Evolutionary conservation across 306 rosid species (phyloP).

Genomic region (Luffa aegyptiaca): DNA sequence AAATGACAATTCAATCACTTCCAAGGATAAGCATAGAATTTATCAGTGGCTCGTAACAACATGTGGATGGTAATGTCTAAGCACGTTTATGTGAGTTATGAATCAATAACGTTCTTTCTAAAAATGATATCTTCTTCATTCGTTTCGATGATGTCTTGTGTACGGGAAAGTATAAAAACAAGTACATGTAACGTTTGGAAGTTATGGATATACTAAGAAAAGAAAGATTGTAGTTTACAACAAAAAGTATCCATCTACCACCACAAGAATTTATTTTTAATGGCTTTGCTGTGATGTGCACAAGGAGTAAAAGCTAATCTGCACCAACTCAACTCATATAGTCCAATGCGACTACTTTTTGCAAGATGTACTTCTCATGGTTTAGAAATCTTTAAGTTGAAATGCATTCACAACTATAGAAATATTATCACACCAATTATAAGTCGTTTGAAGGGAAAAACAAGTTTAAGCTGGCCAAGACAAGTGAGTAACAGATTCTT

Average conservation of each 20-base stretch:
- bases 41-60: neutral
- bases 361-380: neutral
- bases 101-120: neutral
- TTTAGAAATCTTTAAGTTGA: neutral
- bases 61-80: neutral
- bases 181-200: neutral
- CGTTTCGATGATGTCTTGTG: neutral
- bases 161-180: neutral
- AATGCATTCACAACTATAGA: neutral
- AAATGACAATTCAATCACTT: neutral
- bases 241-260: neutral
- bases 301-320: neutral
- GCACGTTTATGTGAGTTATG: neutral
- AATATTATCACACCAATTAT: neutral
- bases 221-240: neutral
- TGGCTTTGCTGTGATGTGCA: neutral
- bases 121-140: neutral
- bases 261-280: neutral
- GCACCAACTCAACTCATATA: neutral
- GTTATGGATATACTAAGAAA: neutral
- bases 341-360: neutral
- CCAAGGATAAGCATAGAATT: neutral
- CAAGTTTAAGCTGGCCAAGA: neutral
- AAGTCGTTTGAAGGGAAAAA: neutral
- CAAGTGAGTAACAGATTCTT: neutral